Evolutionary conservation across 768 basidiomycete genomes (phyloP), one percentile per base, ranked within the genome.

Genomic region (Naganishia randhawae): DNA sequence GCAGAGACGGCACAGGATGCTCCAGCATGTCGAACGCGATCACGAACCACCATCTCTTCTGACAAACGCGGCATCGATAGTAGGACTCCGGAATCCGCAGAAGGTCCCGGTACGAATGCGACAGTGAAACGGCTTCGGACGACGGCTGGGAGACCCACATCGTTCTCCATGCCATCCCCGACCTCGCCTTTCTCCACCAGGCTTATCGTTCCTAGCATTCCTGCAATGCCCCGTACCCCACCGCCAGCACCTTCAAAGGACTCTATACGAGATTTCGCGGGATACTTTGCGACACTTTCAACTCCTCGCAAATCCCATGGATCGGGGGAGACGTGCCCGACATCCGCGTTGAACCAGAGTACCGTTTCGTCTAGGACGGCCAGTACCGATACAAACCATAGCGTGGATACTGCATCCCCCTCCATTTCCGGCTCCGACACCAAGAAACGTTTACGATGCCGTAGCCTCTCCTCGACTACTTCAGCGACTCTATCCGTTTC

Each of bases 11-110:
- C 33, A 13, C 22, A n/a, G 25, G 57, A 61, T 22, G 57, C 39
- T n/a, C 57, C 57, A 61, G 57, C 57, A 39, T 39, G 57, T 61
- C 57, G 57, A 6, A 61, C 57, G 14, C 57, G 57, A 3, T 61
- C 57, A 6, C 57, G 37, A 1, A 55, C 54, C 0, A 42, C 57
- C 22, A 61, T 39, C 6, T 41, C 35, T 3, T 17, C 17, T 14
- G 57, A 61, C 19, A 41, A 61, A 25, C 19, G 37, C 25, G 37
- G 57, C 2, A 25, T 39, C 22, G 37, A 61, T 61, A 29, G 57
- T 14, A 61, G 17, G 37, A 29, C 39, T 13, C 57, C 13, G 16
- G 22, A 37, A 7, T 39, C 35, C 25, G 25, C 33, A 22, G 37
- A 22, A n/a, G 45, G 11, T 17, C 17, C 2, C 16, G 22, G 37